Base-by-base conservation (phyloP, 768 basidiomycete species). In the Boletales sp. region DNA sequence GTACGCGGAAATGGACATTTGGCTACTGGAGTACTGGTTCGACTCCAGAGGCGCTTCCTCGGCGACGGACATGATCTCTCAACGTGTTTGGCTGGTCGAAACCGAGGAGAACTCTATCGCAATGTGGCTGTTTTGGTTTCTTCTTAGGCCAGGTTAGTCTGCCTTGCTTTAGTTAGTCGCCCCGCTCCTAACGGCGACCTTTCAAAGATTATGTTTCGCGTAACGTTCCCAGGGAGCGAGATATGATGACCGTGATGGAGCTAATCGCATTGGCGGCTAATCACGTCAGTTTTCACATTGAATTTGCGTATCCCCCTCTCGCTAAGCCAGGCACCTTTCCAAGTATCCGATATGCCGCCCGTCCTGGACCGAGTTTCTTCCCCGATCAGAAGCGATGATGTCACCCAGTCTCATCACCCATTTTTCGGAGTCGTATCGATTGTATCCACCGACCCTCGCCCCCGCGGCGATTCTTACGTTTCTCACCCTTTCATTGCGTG, bases 101-200 rank as follows among this genome's bases (percentile, higher is more conserved):
- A 72, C 76, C 47, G 72, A 73, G 52, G 69, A 73, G 17, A 78
- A 75, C 40, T 72, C 83, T 4, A 63, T 89, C 40, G 85, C 82
- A 4, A 84, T 89, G 79, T 91, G 87, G 88, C 60, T 90, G 15
- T 80, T 87, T 58, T 91, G 87, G 87, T 80, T 87, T 55, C 67
- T 90, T 34, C 63, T 89, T 14, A 73, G 71, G 19, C 77, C 80
- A 51, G 78, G 87, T 85, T 54, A 56, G 83, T 69, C 29, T 24
- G 36, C 7, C 31, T 32, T 50, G 6, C 42, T 10, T 40, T 46
- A 35, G 15, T 37, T 43, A 4, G 24, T 53, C 30, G 24, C 14
- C 21, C 41, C 29, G 24, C 14, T 29, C 41, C 36, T 40, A 19
- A 43, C 34, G 46, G 54, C 14, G n/a, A 32, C 19, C 24, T 43